phyloP scores from a whole-genome alignment of 2,329 filamentous ascomycete species.

The Alternaria arbusti region DNA sequence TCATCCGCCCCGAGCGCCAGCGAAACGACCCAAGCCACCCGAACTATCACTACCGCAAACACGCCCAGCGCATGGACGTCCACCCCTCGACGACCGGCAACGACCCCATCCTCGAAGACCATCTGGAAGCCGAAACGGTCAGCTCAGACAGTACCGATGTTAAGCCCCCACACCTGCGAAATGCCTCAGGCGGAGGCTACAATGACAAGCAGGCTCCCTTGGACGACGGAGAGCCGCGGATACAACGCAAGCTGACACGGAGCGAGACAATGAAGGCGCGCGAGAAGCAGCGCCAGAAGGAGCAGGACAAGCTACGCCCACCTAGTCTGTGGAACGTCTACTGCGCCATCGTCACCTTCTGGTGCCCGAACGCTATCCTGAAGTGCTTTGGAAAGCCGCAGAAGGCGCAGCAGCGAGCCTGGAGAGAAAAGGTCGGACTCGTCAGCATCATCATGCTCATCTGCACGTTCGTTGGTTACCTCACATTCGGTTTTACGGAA shows the following conservation, averaged over 20 bases:
- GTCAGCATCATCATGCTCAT: slow-evolving; percentile 92
- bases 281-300: slow-evolving; percentile 65
- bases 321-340: slow-evolving; percentile 95
- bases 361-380: slow-evolving; percentile 85
- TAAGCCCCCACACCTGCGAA: slow-evolving; percentile 51
- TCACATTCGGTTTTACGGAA: slow-evolving; percentile 95
- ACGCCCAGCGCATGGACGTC: slow-evolving; percentile 90
- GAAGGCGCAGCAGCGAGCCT: slow-evolving; percentile 87
- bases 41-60: slow-evolving; percentile 94
- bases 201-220: slow-evolving; percentile 47
- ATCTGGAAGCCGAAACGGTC: slow-evolving; percentile 59
- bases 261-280: slow-evolving; percentile 65
- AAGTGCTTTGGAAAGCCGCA: slow-evolving; percentile 84
- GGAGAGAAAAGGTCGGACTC: slow-evolving; percentile 97
- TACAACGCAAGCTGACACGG: slow-evolving; percentile 70
- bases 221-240: slow-evolving; percentile 31
- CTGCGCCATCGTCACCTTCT: slow-evolving; percentile 92
- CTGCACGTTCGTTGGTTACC: slow-evolving; percentile 87
- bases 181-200: slow-evolving; percentile 48
- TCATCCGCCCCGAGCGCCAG: slow-evolving; percentile 87
- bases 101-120: slow-evolving; percentile 82
- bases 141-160: slow-evolving; percentile 69
- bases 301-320: slow-evolving; percentile 70
- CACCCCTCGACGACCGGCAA: slow-evolving; percentile 91
- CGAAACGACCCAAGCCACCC: slow-evolving; percentile 86